phyloP scores from a whole-genome alignment of 225 moss, liverwort and hornwort genomes.

The Rhytidiadelphus loreus region DNA sequence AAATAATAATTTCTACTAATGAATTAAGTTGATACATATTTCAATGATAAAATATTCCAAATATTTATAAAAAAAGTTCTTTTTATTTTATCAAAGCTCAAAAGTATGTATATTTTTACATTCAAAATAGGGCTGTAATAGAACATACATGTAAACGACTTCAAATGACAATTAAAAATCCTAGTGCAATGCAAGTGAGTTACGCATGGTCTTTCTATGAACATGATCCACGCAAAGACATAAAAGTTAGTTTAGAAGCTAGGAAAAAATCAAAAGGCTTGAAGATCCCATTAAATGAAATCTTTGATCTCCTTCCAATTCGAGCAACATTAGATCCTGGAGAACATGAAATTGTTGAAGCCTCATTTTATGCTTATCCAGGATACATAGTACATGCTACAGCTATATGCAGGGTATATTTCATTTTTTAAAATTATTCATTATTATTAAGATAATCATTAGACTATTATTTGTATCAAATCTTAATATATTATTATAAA shows the following conservation, averaged over 20 bases:
- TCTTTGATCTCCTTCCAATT: background rate
- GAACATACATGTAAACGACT: background rate
- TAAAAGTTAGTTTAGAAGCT: background rate
- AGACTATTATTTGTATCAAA: background rate
- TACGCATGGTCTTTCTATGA: background rate
- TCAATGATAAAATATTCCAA: background rate
- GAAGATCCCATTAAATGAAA: background rate
- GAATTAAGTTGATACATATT: no score
- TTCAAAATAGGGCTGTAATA: background rate
- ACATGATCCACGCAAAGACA: background rate
- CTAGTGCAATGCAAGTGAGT: background rate
- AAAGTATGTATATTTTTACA: background rate
- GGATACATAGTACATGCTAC: background rate
- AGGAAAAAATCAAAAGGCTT: background rate
- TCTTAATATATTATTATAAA: background rate
- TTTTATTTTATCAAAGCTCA: rapidly evolving
- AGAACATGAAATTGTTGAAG: background rate
- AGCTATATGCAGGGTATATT: background rate
- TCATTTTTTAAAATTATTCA: no score
- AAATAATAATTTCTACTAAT: background rate
- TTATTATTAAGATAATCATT: no score
- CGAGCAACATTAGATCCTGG: background rate
- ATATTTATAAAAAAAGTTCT: background rate
- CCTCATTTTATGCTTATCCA: background rate
- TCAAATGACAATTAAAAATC: background rate